These are phyloP conservation scores for Boletus reticulatus DNA, from an alignment of 768 basidiomycete species.

Conservation along the genomic window DNA sequence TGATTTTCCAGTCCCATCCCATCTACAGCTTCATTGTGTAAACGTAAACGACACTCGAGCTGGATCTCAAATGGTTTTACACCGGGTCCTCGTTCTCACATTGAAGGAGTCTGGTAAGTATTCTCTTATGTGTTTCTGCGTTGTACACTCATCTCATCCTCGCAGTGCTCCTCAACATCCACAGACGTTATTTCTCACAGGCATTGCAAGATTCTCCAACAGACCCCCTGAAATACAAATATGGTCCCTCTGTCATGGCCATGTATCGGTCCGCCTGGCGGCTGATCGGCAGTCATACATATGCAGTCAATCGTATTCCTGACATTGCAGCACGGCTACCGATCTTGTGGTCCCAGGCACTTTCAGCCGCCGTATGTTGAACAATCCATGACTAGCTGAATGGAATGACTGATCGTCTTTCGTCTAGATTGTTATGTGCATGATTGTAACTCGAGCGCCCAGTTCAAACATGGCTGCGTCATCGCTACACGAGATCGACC, in stretches of 20 bases:
- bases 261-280: slow-evolving; percentile 73
- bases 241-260: slow-evolving; percentile 67
- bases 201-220: slow-evolving; percentile 58
- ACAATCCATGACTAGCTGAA: neutral
- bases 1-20: slow-evolving; percentile 51
- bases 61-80: slow-evolving; percentile 31
- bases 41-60: slow-evolving; percentile 12
- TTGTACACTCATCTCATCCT: neutral
- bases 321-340: slow-evolving; percentile 44
- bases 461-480: slow-evolving; percentile 45
- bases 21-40: slow-evolving; percentile 40
- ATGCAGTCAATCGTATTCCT: slow-evolving; percentile 41
- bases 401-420: neutral
- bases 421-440: slow-evolving; percentile 56
- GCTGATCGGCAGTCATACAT: slow-evolving; percentile 48
- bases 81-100: slow-evolving; percentile 43
- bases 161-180: slow-evolving; percentile 61
- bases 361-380: slow-evolving; percentile 60
- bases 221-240: slow-evolving; percentile 59
- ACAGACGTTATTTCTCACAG: slow-evolving; percentile 66
- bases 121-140: neutral
- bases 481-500: slow-evolving; percentile 48
- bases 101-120: slow-evolving; percentile 50
- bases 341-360: slow-evolving; percentile 62
- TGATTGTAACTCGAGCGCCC: slow-evolving; percentile 51